phyloP scores from a whole-genome alignment of 2,329 filamentous ascomycete genomes.

The Chaetomium globosum region DNA sequence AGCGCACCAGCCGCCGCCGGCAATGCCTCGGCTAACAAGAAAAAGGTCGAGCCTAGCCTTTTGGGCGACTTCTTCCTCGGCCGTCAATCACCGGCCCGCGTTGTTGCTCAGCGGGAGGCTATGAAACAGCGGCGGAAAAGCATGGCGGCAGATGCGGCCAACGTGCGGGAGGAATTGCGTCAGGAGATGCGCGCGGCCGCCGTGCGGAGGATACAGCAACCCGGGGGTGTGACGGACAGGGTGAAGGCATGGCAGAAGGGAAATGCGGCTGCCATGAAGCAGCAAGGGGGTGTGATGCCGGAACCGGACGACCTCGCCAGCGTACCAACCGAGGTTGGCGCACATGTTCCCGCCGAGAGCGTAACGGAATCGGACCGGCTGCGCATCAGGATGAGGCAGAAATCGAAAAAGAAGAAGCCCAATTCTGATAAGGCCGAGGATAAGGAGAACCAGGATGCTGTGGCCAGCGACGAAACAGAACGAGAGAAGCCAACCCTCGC shows the following conservation, averaged over 20 bases:
- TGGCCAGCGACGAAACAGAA: constrained; percentile 33
- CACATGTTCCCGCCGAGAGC: constrained; percentile 61
- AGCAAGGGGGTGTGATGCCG: constrained; percentile 43
- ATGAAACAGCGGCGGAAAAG: constrained; percentile 57
- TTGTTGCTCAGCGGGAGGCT: constrained; percentile 47
- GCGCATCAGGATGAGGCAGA: constrained; percentile 58
- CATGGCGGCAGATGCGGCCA: constrained; percentile 50
- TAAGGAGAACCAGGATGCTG: constrained; percentile 34
- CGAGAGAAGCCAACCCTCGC: constrained; percentile 31
- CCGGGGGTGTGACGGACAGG: constrained; percentile 71
- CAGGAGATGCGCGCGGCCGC: constrained; percentile 60
- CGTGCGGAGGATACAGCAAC: constrained; percentile 63
- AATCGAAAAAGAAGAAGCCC: constrained; percentile 44
- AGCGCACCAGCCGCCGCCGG: constrained; percentile 47
- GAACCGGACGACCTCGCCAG: constrained; percentile 57
- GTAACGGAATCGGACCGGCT: constrained; percentile 64
- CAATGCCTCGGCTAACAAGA: constrained; percentile 42
- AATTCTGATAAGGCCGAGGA: constrained; percentile 40
- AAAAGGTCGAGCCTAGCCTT: constrained; percentile 53
- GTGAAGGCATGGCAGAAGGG: constrained; percentile 84
- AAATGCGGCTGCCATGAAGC: constrained; percentile 65
- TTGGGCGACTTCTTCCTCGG: constrained; percentile 62
- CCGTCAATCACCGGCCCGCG: constrained; percentile 58
- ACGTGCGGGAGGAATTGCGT: constrained; percentile 58
- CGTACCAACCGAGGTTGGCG: constrained; percentile 64